A percentile compares a stretch with the other conserved stretches of the same genome.
Evolutionary conservation across 495 filamentous ascomycete genomes (phyloP).

Genomic region (Neurospora sublineolata): DNA sequence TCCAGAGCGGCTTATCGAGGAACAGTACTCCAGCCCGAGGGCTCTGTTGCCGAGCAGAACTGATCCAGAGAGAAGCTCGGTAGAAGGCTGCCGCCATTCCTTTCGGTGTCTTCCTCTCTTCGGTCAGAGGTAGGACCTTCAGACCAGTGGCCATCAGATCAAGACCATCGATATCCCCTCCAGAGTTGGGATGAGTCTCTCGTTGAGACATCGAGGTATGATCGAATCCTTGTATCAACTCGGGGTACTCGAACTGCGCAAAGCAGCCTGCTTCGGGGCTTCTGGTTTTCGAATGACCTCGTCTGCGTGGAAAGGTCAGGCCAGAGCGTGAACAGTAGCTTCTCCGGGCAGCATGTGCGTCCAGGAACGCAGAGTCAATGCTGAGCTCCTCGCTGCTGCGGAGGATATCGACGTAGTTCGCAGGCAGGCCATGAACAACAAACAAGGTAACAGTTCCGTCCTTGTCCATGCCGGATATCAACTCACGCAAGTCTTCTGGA

Average conservation of each 20-base stretch:
- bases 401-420: slow-evolving; percentile 11
- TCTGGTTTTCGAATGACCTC: neutral
- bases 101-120: slow-evolving; percentile 1
- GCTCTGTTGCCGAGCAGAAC: neutral
- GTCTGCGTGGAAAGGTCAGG: neutral
- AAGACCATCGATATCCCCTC: neutral
- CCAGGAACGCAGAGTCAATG: slow-evolving; percentile 22
- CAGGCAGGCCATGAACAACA: slow-evolving; percentile 18
- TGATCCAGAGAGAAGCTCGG: slow-evolving; percentile 21
- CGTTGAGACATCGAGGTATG: neutral
- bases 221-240: slow-evolving; percentile 10
- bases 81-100: slow-evolving; percentile 16
- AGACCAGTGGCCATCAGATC: slow-evolving; percentile 6
- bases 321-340: slow-evolving; percentile 12
- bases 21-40: slow-evolving; percentile 17
- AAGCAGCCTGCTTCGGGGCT: slow-evolving; percentile 5
- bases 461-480: neutral
- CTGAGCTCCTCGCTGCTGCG: slow-evolving; percentile 2
- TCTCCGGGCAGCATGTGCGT: slow-evolving; percentile 19
- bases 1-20: slow-evolving; percentile 18
- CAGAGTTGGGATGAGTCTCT: neutral
- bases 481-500: slow-evolving; percentile 8
- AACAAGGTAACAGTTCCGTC: slow-evolving; percentile 9
- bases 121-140: slow-evolving; percentile 1
- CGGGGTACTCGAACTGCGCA: slow-evolving; percentile 23